A percentile compares a stretch with the other conserved stretches of the same genome.
Evolutionary conservation across 495 filamentous ascomycete species (phyloP).

Genomic region (Penicillium dipodomyicola): DNA sequence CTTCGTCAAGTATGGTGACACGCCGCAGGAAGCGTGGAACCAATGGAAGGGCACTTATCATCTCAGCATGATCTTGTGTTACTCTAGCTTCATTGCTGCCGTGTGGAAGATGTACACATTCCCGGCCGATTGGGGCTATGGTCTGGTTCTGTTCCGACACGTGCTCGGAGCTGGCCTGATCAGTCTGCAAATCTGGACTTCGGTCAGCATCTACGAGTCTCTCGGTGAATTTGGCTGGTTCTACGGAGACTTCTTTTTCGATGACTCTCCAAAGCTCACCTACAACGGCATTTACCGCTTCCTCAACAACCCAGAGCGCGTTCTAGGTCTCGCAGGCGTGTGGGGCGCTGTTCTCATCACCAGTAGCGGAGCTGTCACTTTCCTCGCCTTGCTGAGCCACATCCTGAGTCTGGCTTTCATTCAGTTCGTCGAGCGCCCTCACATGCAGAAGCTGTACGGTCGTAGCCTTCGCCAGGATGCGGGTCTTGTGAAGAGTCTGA

Average conservation of each 20-base stretch:
- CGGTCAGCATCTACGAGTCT: conserved; percentile 90
- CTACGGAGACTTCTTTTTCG: conserved; percentile 96
- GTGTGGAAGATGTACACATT: conserved; percentile 94
- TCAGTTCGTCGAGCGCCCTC: conserved; percentile 89
- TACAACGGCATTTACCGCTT: conserved; percentile 98
- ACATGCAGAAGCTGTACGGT: conserved; percentile 98
- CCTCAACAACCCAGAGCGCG: conserved; percentile 93
- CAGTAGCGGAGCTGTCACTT: conserved; percentile 76
- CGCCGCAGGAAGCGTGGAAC: conserved; percentile 84
- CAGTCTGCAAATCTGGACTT: conserved; percentile 88
- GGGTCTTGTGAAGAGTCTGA: conserved; percentile 85
- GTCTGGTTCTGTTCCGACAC: conserved; percentile 79
- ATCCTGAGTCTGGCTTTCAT: conserved; percentile 83
- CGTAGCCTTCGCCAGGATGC: conserved; percentile 78
- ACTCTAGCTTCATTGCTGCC: conserved; percentile 83
- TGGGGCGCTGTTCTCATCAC: conserved; percentile 96
- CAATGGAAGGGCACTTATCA: conserved; percentile 98
- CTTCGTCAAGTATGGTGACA: conserved; percentile 95
- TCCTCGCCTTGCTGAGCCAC: conserved; percentile 81
- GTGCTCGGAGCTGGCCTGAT: conserved; percentile 78
- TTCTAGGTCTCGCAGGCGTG: conserved; percentile 90
- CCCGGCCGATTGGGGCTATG: conserved; percentile 80
- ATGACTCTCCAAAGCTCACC: conserved; percentile 76
- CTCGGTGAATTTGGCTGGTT: conserved; percentile 99
- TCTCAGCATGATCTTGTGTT: conserved; percentile 83